Evolutionary conservation across 805 yeast genomes (phyloP).

Genomic region (Lipomyces orientalis): DNA sequence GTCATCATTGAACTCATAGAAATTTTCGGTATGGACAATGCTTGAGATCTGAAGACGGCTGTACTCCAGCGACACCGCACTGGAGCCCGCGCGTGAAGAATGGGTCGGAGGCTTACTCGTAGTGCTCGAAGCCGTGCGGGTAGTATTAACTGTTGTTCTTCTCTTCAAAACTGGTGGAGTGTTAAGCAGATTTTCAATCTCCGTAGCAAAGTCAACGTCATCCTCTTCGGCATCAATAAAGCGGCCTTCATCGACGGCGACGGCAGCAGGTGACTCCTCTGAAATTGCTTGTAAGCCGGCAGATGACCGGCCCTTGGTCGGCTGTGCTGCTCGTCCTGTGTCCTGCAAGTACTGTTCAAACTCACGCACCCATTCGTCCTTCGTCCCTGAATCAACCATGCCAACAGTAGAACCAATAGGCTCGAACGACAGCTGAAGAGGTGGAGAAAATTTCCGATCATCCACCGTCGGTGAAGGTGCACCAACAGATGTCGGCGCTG

Average conservation of each 20-base stretch:
- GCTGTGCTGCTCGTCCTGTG: neutral
- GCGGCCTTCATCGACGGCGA: conserved; percentile 9
- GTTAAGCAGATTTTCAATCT: conserved; percentile 26
- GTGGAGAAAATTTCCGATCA: neutral
- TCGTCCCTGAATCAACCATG: conserved; percentile 8
- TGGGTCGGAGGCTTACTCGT: neutral
- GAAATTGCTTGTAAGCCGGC: neutral
- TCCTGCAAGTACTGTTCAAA: conserved; percentile 19
- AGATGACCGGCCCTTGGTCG: neutral
- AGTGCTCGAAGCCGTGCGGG: neutral
- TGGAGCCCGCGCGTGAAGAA: neutral
- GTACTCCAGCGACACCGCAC: conserved; percentile 6
- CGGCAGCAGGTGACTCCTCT: neutral
- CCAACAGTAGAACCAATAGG: conserved; percentile 1
- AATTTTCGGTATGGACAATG: conserved; percentile 18
- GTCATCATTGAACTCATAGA: conserved; percentile 9
- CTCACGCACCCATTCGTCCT: conserved; percentile 24
- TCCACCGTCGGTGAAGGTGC: neutral
- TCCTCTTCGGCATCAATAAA: conserved; percentile 33
- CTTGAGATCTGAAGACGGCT: conserved; percentile 24
- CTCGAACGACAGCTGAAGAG: conserved; percentile 9
- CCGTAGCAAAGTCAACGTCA: conserved; percentile 20
- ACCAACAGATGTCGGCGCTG: conserved; percentile 22
- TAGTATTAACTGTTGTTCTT: neutral
- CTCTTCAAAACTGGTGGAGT: conserved; percentile 32